These are phyloP conservation scores for Epichloe gansuensis DNA, from an alignment of 2,329 filamentous ascomycete genomes.

Conservation along the genomic window DNA sequence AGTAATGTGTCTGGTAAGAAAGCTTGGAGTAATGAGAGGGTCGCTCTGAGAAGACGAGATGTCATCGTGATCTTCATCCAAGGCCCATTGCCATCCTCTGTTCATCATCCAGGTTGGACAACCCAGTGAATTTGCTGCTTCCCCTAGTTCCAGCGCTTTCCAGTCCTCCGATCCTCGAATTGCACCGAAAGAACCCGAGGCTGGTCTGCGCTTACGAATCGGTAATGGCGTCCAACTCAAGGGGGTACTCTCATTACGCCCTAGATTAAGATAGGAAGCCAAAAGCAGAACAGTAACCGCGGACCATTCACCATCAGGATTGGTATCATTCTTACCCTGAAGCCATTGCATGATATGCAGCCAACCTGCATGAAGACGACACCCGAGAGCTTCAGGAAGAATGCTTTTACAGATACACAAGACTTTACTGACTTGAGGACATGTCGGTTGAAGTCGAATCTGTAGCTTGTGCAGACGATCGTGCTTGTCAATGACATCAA, in stretches of 20 bases:
- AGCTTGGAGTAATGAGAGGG: slow-evolving; percentile 20
- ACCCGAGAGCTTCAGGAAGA: slow-evolving; percentile 44
- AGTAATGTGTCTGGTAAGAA: slow-evolving; percentile 38
- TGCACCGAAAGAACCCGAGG: slow-evolving; percentile 23
- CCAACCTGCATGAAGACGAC: slow-evolving; percentile 55
- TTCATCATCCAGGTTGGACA: slow-evolving; percentile 47
- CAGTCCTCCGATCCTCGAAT: slow-evolving; percentile 30
- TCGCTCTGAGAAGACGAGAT: slow-evolving; percentile 14
- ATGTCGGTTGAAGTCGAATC: slow-evolving; percentile 53
- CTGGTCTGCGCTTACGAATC: slow-evolving; percentile 18
- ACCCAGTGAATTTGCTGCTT: slow-evolving; percentile 34
- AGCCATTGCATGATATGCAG: slow-evolving; percentile 65
- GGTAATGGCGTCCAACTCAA: slow-evolving; percentile 15
- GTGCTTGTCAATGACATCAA: slow-evolving; percentile 54
- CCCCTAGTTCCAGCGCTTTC: slow-evolving; percentile 33
- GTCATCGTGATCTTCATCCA: slow-evolving; percentile 38
- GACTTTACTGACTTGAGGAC: slow-evolving; percentile 46
- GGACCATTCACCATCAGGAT: slow-evolving; percentile 54
- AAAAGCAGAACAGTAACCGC: slow-evolving; percentile 52
- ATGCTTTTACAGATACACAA: slow-evolving; percentile 52
- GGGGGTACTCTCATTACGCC: slow-evolving; percentile 20
- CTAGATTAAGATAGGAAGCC: slow-evolving; percentile 48
- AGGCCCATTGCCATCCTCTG: slow-evolving; percentile 58
- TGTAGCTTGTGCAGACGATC: slow-evolving; percentile 51
- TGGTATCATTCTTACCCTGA: slow-evolving; percentile 29